phyloP scores from a whole-genome alignment of 169 alveolate genomes.

The Plasmodium falciparum region DNA sequence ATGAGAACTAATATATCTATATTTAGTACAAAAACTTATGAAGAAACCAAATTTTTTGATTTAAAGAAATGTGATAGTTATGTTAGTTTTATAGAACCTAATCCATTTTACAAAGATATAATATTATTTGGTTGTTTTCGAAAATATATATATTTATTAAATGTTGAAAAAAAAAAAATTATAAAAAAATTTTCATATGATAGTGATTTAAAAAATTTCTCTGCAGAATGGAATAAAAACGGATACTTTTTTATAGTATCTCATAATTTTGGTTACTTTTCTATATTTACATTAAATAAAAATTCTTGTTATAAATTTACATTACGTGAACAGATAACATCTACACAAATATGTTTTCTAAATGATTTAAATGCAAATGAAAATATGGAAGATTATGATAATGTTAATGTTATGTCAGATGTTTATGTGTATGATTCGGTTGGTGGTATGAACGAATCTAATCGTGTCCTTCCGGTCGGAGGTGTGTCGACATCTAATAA shows the following conservation, averaged over 20 bases:
- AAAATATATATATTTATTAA: constrained; percentile 58
- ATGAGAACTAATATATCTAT: constrained; percentile 68
- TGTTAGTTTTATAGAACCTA: constrained; percentile 68
- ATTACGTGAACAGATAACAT: constrained; percentile 60
- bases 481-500: too few species aligned
- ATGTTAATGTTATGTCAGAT: constrained; percentile 20
- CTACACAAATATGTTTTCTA: constrained; percentile 24
- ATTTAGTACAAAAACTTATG: constrained; percentile 28
- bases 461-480: not conserved
- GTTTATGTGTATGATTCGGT: constrained; percentile 28
- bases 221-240: constrained; percentile 59
- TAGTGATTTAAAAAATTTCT: constrained; percentile 57
- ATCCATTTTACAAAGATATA: constrained; percentile 52
- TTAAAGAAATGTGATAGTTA: constrained; percentile 69
- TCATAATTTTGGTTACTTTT: constrained; percentile 74
- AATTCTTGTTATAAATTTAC: constrained; percentile 53
- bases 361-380: constrained; percentile 29
- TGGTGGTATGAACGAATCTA: not conserved
- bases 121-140: constrained; percentile 49
- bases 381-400: constrained; percentile 20
- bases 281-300: constrained; percentile 48
- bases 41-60: constrained; percentile 61
- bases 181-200: constrained; percentile 74
- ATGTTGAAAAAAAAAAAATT: constrained; percentile 53
- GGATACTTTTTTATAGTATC: constrained; percentile 54